phyloP scores from a whole-genome alignment of 2,329 filamentous ascomycete genomes.

The Triangularia setosa region DNA sequence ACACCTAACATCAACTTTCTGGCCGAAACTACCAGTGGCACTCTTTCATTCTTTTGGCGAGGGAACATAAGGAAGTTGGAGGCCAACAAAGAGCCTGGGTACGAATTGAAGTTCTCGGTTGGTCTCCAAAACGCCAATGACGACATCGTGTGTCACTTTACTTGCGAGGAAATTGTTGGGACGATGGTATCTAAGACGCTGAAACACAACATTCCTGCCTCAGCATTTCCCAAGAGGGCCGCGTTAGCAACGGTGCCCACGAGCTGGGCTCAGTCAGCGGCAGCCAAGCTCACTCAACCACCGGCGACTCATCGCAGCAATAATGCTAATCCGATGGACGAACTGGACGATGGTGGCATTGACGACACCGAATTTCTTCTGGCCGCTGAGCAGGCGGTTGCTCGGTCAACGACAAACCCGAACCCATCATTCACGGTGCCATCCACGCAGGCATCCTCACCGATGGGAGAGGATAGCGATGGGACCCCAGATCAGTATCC shows the following conservation, averaged over 20 bases:
- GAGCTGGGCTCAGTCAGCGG: neutral
- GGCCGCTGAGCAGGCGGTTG: constrained; percentile 22
- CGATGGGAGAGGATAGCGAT: constrained; percentile 5
- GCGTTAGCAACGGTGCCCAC: neutral
- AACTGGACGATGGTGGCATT: constrained; percentile 33
- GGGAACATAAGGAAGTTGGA: constrained; percentile 62
- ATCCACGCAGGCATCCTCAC: neutral
- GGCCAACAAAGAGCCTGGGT: constrained; percentile 44
- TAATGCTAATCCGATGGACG: neutral
- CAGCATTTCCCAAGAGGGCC: constrained; percentile 16
- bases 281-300: neutral
- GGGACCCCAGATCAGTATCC: constrained; percentile 42
- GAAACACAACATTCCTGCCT: constrained; percentile 20
- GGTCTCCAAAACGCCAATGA: constrained; percentile 52
- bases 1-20: constrained; percentile 69
- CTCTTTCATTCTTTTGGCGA: constrained; percentile 64
- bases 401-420: neutral
- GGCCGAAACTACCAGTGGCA: constrained; percentile 65
- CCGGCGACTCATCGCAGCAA: neutral
- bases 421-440: neutral
- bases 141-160: constrained; percentile 63
- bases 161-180: constrained; percentile 80
- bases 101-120: constrained; percentile 56
- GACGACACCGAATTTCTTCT: constrained; percentile 41
- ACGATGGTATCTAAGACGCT: constrained; percentile 39